These are phyloP conservation scores for Leccinum barrowsii DNA, from an alignment of 768 basidiomycete genomes.

Conservation along the genomic window DNA sequence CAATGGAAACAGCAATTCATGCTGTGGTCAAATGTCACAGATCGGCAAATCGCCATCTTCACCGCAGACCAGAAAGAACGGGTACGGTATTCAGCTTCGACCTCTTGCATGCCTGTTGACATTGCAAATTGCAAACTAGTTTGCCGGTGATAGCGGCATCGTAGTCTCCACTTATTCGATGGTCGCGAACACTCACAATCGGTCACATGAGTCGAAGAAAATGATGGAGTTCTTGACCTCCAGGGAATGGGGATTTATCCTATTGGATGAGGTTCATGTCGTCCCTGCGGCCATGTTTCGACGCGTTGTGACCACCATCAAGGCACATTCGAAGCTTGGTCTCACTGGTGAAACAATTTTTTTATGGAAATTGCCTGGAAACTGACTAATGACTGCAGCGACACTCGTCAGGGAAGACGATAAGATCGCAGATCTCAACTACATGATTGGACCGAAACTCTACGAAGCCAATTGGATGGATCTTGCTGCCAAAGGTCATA, in stretches of 20 bases:
- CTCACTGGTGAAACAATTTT: slow-evolving; percentile 67
- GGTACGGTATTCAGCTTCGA: slow-evolving; percentile 38
- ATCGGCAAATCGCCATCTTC: slow-evolving; percentile 94
- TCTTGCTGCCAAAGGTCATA: slow-evolving; percentile 97
- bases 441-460: slow-evolving; percentile 98
- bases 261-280: slow-evolving; percentile 98
- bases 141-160: slow-evolving; percentile 95
- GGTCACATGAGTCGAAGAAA: slow-evolving; percentile 98
- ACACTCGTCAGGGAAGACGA: slow-evolving; percentile 99
- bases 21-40: slow-evolving; percentile 97
- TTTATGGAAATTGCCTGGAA: not conserved
- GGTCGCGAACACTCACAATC: slow-evolving; percentile 97
- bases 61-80: slow-evolving; percentile 98
- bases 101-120: slow-evolving; percentile 3
- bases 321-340: slow-evolving; percentile 97
- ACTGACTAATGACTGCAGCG: slow-evolving; percentile 44
- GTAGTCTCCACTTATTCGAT: slow-evolving; percentile 99
- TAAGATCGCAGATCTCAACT: slow-evolving; percentile 97
- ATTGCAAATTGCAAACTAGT: slow-evolving; percentile 44
- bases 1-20: slow-evolving; percentile 99
- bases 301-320: slow-evolving; percentile 95
- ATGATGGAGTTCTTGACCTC: slow-evolving; percentile 99
- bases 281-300: slow-evolving; percentile 99
- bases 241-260: slow-evolving; percentile 98
- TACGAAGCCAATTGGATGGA: slow-evolving; percentile 99